These are phyloP conservation scores for Phycomyces nitens DNA, from an alignment of 192 early-diverging fungal genomes.

Conservation along the genomic window DNA sequence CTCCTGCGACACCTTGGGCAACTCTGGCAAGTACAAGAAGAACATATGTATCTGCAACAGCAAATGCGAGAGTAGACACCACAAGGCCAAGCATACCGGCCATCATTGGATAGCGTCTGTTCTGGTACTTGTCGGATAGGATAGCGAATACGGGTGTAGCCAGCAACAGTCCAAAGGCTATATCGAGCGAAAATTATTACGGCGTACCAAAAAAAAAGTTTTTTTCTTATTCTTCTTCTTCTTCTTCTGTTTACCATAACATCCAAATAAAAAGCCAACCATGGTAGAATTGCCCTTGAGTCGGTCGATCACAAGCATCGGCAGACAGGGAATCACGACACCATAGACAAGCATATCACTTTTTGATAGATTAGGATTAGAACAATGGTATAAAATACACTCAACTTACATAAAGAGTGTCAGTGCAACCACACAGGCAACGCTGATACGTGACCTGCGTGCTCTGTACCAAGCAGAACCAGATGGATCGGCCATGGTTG, in stretches of 20 bases:
- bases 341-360: conserved; percentile 67
- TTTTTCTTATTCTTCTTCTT: not conserved
- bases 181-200: not conserved
- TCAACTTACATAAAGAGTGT: conserved; percentile 59
- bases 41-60: conserved; percentile 58
- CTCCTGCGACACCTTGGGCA: conserved; percentile 69
- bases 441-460: conserved; percentile 31
- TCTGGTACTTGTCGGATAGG: conserved; percentile 67
- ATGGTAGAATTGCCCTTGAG: conserved; percentile 51
- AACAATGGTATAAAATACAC: not conserved
- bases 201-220: not conserved
- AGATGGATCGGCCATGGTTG: not conserved
- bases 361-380: not conserved
- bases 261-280: conserved; percentile 69
- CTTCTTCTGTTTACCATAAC: conserved; percentile 50
- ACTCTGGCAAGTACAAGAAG: conserved; percentile 66
- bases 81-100: conserved; percentile 62
- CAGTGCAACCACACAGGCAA: conserved; percentile 49
- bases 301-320: conserved; percentile 59
- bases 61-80: conserved; percentile 62
- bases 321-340: conserved; percentile 66
- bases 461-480: conserved; percentile 27
- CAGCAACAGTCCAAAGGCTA: conserved; percentile 60
- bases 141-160: conserved; percentile 66
- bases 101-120: conserved; percentile 74